phyloP scores from a whole-genome alignment of 2,329 filamentous ascomycete genomes.

The Coniochaeta sp. region DNA sequence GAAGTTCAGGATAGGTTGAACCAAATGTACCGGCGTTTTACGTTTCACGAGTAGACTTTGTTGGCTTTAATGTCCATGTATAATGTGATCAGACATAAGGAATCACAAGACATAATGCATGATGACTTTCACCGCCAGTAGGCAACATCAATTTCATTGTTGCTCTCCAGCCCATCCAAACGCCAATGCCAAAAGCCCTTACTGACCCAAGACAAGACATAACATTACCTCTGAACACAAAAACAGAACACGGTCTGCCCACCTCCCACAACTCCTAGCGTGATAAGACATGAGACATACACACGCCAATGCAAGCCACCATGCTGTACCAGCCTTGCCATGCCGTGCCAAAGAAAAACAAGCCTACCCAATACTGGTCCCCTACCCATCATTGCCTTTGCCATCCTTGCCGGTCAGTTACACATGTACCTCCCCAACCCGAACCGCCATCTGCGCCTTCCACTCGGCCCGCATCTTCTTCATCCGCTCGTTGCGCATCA shows the following conservation, averaged over 20 bases:
- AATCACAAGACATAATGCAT: too few species aligned
- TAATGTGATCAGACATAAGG: too few species aligned
- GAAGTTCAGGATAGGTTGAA: too few species aligned
- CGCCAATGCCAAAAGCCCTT: neutral
- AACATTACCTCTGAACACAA: neutral
- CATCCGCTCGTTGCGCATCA: constrained; percentile 36
- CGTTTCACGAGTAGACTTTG: too few species aligned
- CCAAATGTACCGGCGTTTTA: too few species aligned
- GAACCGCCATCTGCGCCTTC: constrained; percentile 15
- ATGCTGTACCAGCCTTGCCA: neutral
- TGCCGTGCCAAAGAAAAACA: too few species aligned
- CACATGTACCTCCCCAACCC: neutral
- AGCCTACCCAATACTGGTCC: too few species aligned
- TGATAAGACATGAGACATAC: neutral
- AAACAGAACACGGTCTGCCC: neutral
- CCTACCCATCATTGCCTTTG: too few species aligned
- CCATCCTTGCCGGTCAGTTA: neutral
- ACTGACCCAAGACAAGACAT: neutral
- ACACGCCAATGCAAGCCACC: neutral
- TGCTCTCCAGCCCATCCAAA: neutral
- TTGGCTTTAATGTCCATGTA: too few species aligned
- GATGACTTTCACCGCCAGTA: neutral
- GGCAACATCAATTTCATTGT: neutral
- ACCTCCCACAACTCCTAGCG: neutral
- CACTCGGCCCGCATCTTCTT: constrained; percentile 30